Evolutionary conservation across 148 eudicot genomes (phyloP).

Genomic region (Rhododendron henanense): DNA sequence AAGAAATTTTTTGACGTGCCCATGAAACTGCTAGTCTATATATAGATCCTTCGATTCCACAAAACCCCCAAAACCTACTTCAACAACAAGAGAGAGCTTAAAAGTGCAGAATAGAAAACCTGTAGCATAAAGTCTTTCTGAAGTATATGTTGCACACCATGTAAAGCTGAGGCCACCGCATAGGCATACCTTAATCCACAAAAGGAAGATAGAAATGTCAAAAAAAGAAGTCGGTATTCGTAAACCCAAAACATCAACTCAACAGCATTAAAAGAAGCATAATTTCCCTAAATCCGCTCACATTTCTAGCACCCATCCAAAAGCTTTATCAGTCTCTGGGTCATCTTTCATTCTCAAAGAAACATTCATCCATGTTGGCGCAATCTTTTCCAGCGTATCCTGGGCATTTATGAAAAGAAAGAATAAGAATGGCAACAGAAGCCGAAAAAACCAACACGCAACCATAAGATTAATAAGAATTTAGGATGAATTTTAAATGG

Average conservation of each 20-base stretch:
- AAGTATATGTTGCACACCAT: constrained; percentile 83
- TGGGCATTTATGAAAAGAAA: constrained; percentile 10
- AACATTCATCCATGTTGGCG: constrained; percentile 97
- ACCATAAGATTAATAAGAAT: background rate
- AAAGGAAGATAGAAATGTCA: constrained; percentile 3
- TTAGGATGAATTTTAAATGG: background rate
- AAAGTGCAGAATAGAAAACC: constrained; percentile 31
- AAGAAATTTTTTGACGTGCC: background rate
- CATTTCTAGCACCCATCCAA: constrained; percentile 93
- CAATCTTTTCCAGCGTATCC: constrained; percentile 62
- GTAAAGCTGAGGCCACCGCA: constrained; percentile 96
- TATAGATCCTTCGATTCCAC: background rate
- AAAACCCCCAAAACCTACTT: background rate
- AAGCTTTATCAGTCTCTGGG: constrained; percentile 72
- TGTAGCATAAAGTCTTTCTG: constrained; percentile 95
- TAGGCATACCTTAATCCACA: constrained; percentile 73
- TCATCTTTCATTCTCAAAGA: constrained; percentile 85
- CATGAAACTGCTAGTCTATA: background rate
- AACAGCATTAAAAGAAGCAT: constrained; percentile 1
- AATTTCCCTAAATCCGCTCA: constrained; percentile 21
- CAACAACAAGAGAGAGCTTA: background rate
- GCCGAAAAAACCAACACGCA: background rate
- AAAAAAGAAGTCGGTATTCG: background rate
- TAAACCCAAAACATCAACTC: background rate
- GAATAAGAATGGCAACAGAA: background rate